Evolutionary conservation across 345 rosid genomes (phyloP).

Genomic region (Populus tremula): DNA sequence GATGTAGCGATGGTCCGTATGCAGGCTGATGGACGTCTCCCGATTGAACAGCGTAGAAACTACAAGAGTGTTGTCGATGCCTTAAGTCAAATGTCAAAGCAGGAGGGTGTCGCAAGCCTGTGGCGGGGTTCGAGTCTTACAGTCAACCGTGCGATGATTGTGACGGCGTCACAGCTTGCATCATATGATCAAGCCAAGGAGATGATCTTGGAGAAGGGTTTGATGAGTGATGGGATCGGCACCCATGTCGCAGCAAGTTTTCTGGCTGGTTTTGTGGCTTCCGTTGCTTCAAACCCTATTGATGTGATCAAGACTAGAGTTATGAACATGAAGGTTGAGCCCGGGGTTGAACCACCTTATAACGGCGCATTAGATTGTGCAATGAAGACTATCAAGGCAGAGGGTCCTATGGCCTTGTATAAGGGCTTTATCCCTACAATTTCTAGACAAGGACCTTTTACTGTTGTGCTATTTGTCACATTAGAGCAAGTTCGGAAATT

Average conservation of each 20-base stretch:
- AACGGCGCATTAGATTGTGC: conserved; percentile 10
- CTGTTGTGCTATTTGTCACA: conserved; percentile 2
- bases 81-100: conserved; percentile 1
- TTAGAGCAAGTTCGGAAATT: conserved; percentile 12
- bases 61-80: conserved; percentile 9
- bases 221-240: conserved; percentile 7
- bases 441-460: not conserved
- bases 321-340: not conserved
- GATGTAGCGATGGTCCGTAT: conserved; percentile 5
- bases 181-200: conserved; percentile 15
- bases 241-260: conserved; percentile 15
- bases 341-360: conserved; percentile 8
- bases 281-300: conserved; percentile 7
- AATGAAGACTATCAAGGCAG: conserved; percentile 1
- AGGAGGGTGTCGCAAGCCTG: not conserved
- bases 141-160: conserved; percentile 5
- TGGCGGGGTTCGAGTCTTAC: conserved; percentile 7
- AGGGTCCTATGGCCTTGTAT: conserved; percentile 1
- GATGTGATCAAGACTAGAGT: conserved; percentile 20
- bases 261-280: conserved; percentile 3
- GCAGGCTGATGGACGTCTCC: conserved; percentile 16
- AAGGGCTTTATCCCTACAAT: conserved; percentile 9
- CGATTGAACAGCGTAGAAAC: not conserved
- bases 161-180: conserved; percentile 6
- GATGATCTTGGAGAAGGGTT: not conserved